Evolutionary conservation across 805 yeast genomes (phyloP).

Genomic region (Komagataella mondaviorum): DNA sequence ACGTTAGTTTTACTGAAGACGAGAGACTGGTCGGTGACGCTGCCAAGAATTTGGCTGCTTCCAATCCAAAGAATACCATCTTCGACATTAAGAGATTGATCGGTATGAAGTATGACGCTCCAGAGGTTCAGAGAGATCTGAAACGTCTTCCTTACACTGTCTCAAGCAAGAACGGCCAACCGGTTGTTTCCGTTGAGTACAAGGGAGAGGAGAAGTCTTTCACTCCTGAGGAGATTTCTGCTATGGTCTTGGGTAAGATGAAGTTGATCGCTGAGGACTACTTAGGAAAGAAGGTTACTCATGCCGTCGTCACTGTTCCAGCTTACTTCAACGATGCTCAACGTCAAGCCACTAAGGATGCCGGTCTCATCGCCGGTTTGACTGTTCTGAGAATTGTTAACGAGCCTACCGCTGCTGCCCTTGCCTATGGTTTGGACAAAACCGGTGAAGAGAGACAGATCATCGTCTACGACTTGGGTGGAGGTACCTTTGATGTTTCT

Average conservation of each 20-base stretch:
- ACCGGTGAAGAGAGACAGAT: slow-evolving; percentile 77
- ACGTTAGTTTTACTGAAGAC: slow-evolving; percentile 90
- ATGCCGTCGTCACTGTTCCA: slow-evolving; percentile 88
- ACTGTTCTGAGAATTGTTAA: slow-evolving; percentile 81
- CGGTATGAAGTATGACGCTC: slow-evolving; percentile 70
- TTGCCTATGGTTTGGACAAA: slow-evolving; percentile 89
- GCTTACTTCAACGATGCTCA: slow-evolving; percentile 92
- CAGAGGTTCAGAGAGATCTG: slow-evolving; percentile 65
- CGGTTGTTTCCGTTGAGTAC: slow-evolving; percentile 75
- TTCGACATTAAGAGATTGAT: slow-evolving; percentile 94
- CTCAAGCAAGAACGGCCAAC: slow-evolving; percentile 70
- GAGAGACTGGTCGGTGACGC: slow-evolving; percentile 97
- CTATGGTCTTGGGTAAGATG: slow-evolving; percentile 89
- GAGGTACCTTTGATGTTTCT: slow-evolving; percentile 95
- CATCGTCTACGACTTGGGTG: slow-evolving; percentile 90
- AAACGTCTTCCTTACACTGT: slow-evolving; percentile 87
- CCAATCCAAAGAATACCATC: slow-evolving; percentile 88
- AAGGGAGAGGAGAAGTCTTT: slow-evolving; percentile 79
- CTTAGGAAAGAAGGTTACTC: slow-evolving; percentile 72
- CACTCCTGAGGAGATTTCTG: slow-evolving; percentile 90
- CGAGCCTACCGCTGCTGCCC: slow-evolving; percentile 96
- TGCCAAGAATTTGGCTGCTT: slow-evolving; percentile 97
- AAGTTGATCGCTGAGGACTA: slow-evolving; percentile 85
- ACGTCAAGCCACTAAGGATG: slow-evolving; percentile 90
- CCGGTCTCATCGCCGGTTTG: slow-evolving; percentile 85